Evolutionary conservation across 768 basidiomycete species (phyloP).

Genomic region (Psilocybe azurescens): DNA sequence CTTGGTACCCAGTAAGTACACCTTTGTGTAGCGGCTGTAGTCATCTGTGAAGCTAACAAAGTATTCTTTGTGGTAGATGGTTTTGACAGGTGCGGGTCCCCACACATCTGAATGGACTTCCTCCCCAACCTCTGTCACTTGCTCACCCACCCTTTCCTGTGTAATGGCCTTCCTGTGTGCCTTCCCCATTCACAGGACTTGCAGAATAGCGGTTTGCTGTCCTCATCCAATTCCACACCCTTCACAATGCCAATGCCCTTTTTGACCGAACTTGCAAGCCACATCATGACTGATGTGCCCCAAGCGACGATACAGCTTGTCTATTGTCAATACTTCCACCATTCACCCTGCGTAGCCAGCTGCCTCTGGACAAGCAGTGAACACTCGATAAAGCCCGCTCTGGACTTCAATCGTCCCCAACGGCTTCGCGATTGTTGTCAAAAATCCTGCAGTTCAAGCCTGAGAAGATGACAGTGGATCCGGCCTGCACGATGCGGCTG

Average conservation of each 20-base stretch:
- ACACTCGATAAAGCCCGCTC: no score
- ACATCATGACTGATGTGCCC: conserved; percentile 32
- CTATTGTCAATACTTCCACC: conserved; percentile 23
- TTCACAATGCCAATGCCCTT: conserved; percentile 25
- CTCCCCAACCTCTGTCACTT: conserved; percentile 25
- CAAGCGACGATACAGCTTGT: conserved; percentile 33
- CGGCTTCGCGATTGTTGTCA: no score
- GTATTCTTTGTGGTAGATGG: conserved; percentile 26
- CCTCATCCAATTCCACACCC: conserved; percentile 8
- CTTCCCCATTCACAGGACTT: conserved; percentile 49
- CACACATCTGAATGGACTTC: conserved; percentile 44
- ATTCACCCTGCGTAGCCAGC: conserved; percentile 14
- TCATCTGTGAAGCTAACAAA: conserved; percentile 38
- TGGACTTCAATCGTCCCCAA: no score
- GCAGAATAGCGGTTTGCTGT: conserved; percentile 31
- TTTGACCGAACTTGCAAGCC: conserved; percentile 25
- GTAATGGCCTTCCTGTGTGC: background rate
- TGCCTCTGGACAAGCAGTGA: no score
- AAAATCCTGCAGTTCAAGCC: conserved; percentile 1
- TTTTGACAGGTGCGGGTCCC: conserved; percentile 35
- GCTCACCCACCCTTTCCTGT: no score
- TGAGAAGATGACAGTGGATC: conserved; percentile 14
- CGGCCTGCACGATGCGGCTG: conserved; percentile 20
- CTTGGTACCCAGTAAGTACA: no score
- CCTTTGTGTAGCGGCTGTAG: conserved; percentile 1